Percentiles rank a stretch among this genome's conserved stretches.
These are phyloP conservation scores for Kingdonia uniflora DNA, from an alignment of 164 flowering plant genomes.

Conservation along the genomic window DNA sequence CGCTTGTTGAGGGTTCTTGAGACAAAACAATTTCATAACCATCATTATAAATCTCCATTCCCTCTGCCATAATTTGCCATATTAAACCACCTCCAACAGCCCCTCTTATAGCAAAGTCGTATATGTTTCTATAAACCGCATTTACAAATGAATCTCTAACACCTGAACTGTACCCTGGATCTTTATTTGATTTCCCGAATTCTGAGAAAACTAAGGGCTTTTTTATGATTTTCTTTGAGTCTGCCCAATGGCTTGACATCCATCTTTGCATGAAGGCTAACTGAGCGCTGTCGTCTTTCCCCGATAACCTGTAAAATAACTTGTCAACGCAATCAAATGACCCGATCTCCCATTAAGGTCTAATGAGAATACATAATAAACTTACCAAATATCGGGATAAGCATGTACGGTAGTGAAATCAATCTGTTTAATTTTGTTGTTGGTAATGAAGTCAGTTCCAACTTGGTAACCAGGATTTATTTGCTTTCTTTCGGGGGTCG, in stretches of 20 bases:
- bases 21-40: slow-evolving; percentile 24
- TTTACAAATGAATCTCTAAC: slow-evolving; percentile 12
- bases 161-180: slow-evolving; percentile 10
- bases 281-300: slow-evolving; percentile 14
- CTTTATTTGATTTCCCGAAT: slow-evolving; percentile 15
- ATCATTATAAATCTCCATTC: slow-evolving; percentile 22
- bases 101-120: slow-evolving; percentile 14
- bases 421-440: slow-evolving; percentile 16
- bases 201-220: slow-evolving; percentile 22
- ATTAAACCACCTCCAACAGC: slow-evolving; percentile 17
- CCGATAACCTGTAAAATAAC: slow-evolving; percentile 14
- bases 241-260: slow-evolving; percentile 22
- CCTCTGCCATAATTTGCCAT: slow-evolving; percentile 25
- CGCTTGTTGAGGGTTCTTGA: slow-evolving; percentile 11
- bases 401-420: slow-evolving; percentile 26
- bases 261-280: slow-evolving; percentile 19
- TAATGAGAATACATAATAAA: not conserved
- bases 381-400: slow-evolving; percentile 25
- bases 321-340: not conserved
- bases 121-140: slow-evolving; percentile 15
- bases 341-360: not conserved
- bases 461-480: slow-evolving; percentile 19
- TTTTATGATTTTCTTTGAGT: slow-evolving; percentile 16
- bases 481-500: slow-evolving; percentile 16
- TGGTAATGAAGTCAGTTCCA: slow-evolving; percentile 24